Evolutionary conservation across 1,284 basidiomycete species (phyloP), one percentile per base, ranked within the genome.

Genomic region (Coniferiporia sulphurascens): DNA sequence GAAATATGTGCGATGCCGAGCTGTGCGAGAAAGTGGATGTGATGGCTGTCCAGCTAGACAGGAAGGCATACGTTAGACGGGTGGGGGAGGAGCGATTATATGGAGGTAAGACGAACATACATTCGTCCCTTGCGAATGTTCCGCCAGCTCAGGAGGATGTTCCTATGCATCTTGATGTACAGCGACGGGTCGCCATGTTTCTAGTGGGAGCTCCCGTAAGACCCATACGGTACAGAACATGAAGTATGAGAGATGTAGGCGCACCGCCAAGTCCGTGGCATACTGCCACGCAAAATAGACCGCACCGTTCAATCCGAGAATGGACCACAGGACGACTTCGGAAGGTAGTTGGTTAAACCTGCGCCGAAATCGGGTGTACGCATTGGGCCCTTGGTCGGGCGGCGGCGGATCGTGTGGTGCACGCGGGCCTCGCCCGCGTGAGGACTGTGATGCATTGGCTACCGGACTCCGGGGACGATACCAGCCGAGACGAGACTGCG

Each of bases 11-110:
- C 0, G 69, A 65, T 9, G 78, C 60, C 22, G 78, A 75, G 63
- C 77, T 72, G 67, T 95, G 92, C 1, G 87, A 93, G 76, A 95
- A 93, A 60, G 77, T 80, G 27, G 80, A 74, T 0, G 91, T 93
- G 19, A 95, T 63, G 32, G 90, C 72, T 0, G 91, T 93, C 89
- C 92, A 95, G 70, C 91, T 93, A 58, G 4, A 19, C 7, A 54
- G 45, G 36, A 62, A 55, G 49, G 43, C 44, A 38, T 36, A 13
- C 6, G 4, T 12, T 41, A 12, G 15, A 41, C 19, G 4, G 13
- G 21, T 22, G 35, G 19, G 50, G 27, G 38, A 44, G 12, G 21
- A 70, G 27, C 43, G 6, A 27, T 15, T 32, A n/a, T n/a, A n/a
- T 35, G 35, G 27, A 38, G 17, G 48, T 46, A 17, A 38, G 8